These are phyloP conservation scores for Globisporangium heterothallicum DNA, from an alignment of 352 stramenopile genomes.

Conservation along the genomic window DNA sequence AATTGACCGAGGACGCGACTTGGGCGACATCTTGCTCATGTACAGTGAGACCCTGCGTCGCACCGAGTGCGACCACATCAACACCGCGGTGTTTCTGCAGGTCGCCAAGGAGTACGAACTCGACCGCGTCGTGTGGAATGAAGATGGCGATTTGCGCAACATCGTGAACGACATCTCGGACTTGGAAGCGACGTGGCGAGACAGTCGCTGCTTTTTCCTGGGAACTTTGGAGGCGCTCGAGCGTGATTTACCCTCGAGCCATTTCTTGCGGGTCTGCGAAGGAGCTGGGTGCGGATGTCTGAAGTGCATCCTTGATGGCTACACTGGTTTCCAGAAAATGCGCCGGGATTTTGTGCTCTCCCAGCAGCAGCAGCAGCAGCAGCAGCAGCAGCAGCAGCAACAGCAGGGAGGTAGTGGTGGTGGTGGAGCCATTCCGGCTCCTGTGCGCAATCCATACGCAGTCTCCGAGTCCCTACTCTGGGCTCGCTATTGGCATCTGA, in stretches of 20 bases:
- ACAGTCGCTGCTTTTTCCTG: slow-evolving; percentile 56
- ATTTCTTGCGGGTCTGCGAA: slow-evolving; percentile 66
- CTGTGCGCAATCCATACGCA: slow-evolving; percentile 17
- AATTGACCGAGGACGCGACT: slow-evolving; percentile 61
- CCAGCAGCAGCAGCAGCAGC: slow-evolving; percentile 11
- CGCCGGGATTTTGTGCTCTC: slow-evolving; percentile 31
- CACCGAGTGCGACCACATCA: slow-evolving; percentile 48
- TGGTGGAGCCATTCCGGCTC: background rate
- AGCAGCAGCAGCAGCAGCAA: slow-evolving; percentile 4
- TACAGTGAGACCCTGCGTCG: slow-evolving; percentile 75
- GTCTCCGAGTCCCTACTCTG: slow-evolving; percentile 66
- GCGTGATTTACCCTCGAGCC: slow-evolving; percentile 33
- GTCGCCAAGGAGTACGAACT: slow-evolving; percentile 75
- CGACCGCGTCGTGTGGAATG: slow-evolving; percentile 60
- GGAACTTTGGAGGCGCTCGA: slow-evolving; percentile 60
- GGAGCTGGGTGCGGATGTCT: slow-evolving; percentile 73
- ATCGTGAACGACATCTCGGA: slow-evolving; percentile 62
- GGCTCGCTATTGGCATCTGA: slow-evolving; percentile 79
- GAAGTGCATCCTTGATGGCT: slow-evolving; percentile 79
- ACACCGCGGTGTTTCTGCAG: slow-evolving; percentile 59
- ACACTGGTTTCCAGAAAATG: slow-evolving; percentile 78
- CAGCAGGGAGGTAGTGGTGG: background rate
- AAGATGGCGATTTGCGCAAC: slow-evolving; percentile 60
- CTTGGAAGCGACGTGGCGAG: slow-evolving; percentile 56
- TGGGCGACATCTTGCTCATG: slow-evolving; percentile 71